Evolutionary conservation across 345 rosid genomes (phyloP).

Genomic region (Rhodamnia rubescens): DNA sequence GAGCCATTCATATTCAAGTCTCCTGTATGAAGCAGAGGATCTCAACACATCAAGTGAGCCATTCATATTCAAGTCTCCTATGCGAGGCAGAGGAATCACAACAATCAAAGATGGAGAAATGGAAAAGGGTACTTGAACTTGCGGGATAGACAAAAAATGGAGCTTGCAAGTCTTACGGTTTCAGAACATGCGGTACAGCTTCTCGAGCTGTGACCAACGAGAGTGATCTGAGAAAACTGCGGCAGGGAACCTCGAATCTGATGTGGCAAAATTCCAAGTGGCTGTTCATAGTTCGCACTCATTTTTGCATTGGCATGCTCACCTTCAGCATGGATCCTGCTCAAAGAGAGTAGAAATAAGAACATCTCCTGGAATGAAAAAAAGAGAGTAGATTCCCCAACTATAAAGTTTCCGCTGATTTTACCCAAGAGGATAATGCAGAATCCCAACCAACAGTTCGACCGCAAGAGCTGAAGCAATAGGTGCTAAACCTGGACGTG

Average conservation of each 20-base stretch:
- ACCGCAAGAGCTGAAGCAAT: conserved; percentile 88
- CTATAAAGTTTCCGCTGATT: conserved; percentile 3
- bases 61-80: neutral
- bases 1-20: neutral
- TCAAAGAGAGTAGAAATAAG: neutral
- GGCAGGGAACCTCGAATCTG: conserved; percentile 83
- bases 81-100: neutral
- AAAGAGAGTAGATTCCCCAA: neutral
- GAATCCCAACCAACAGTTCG: conserved; percentile 71
- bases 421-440: conserved; percentile 89
- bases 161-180: conserved; percentile 38
- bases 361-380: neutral
- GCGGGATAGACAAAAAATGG: neutral
- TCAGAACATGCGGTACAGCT: conserved; percentile 87
- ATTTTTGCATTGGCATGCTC: conserved; percentile 37
- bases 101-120: neutral
- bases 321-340: conserved; percentile 58
- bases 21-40: neutral
- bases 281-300: conserved; percentile 39
- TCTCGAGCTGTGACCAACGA: conserved; percentile 69
- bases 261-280: conserved; percentile 91
- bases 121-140: neutral
- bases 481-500: conserved; percentile 93
- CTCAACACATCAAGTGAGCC: neutral
- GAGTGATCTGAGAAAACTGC: conserved; percentile 73